phyloP scores from a whole-genome alignment of 2,329 filamentous ascomycete species.

The Trichoderma hamatum region DNA sequence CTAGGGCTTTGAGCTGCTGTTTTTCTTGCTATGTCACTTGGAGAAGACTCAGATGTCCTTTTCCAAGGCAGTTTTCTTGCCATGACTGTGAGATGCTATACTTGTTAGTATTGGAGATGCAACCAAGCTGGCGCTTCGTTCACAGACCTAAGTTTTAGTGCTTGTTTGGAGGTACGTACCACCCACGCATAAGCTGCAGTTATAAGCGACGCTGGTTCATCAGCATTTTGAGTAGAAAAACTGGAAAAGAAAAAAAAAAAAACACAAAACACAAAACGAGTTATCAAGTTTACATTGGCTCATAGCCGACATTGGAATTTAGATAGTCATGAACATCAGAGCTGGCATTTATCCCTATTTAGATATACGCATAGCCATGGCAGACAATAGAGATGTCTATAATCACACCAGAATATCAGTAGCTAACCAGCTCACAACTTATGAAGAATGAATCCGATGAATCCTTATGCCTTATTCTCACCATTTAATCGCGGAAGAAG shows the following conservation, averaged over 20 bases:
- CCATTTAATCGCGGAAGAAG: neutral
- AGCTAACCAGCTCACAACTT: neutral
- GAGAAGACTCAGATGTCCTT: neutral
- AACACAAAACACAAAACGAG: neutral
- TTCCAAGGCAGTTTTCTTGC: slow-evolving; percentile 23
- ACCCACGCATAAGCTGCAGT: neutral
- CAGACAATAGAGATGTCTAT: neutral
- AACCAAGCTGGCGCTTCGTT: neutral
- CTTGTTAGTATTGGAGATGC: neutral
- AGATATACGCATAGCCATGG: neutral
- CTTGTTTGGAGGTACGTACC: neutral
- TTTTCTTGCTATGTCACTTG: neutral
- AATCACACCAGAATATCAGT: neutral
- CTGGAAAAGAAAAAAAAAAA: neutral
- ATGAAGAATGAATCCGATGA: neutral
- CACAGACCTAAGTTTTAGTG: neutral
- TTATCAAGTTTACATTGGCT: neutral
- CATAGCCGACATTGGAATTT: neutral
- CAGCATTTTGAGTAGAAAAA: neutral
- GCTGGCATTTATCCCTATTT: neutral
- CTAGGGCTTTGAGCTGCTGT: neutral
- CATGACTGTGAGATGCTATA: slow-evolving; percentile 9
- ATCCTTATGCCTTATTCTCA: neutral
- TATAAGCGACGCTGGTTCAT: neutral
- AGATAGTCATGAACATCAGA: neutral